Evolutionary conservation across 495 filamentous ascomycete genomes (phyloP), one percentile per base, ranked within the genome.

Genomic region (Penicilliopsis zonata): DNA sequence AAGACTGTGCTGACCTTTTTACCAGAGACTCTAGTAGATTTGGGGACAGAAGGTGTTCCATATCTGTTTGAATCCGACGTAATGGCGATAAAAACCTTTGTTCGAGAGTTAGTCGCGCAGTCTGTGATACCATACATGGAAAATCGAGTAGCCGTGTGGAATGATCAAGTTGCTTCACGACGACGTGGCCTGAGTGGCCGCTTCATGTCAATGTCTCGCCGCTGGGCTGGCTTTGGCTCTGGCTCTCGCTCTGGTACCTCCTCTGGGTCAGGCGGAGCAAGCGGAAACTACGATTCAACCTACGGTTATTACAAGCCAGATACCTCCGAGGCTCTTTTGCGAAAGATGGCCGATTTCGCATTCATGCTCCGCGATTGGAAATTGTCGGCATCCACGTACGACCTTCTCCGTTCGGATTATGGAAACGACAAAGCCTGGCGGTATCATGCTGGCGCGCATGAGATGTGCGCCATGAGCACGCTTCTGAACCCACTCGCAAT

Each of bases 311-410:
- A 96, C 52, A 64, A 68, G n/a, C 80, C 80, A 5, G 83, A 90
- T 31, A 57, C 76, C 0, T 75, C 85, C 0, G 90, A 98, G 60
- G 86, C 90, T 10, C 67, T 85, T 33, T 81, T 98, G 74, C 80
- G 90, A 9, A 90, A 88, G 43, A 67, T 98, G 30, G 90, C 84
- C 9, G 90, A 98, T 47, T 98, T 85, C 55, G 78, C 86, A 4
- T 92, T 96, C 43, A 92, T 96, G 81, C 70, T 98, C 14, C 74
- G 90, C 15, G 90, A 98, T 52, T 96, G 76, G 73, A 93, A 87
- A 50, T 62, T 98, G n/a, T 79, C 90, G 27, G 73, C 86, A 42
- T 82, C 75, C 6, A 87, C 80, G 0, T 98, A 94, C 53, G 90
- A 96, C 13, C 66, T 96, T 10, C 65, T 98, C 3, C 71, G 83